Conservation (phyloP, 495 filamentous ascomycete genomes). For the Darksidea phi region DNA sequence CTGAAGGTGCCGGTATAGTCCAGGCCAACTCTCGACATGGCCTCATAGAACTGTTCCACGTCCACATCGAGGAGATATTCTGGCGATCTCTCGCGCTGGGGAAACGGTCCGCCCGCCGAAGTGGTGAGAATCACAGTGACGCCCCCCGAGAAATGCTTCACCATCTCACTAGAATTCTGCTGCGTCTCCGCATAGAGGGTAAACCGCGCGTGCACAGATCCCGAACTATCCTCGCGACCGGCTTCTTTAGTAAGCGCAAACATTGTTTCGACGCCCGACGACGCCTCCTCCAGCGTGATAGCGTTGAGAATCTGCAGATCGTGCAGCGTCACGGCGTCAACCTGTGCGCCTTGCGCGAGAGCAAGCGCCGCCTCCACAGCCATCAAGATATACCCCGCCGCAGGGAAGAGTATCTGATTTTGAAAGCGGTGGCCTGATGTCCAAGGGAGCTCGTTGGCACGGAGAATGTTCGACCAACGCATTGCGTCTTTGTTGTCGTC, state of each 20-base stretch:
- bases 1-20: not conserved
- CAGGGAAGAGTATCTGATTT: not conserved
- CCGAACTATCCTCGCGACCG: no score
- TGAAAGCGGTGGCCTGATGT: not conserved
- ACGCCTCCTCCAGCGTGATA: no score
- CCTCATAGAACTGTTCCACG: not conserved
- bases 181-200: no score
- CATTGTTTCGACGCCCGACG: no score
- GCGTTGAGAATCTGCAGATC: no score
- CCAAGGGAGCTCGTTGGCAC: not conserved
- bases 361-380: not conserved
- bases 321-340: not conserved
- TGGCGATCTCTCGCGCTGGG: not conserved
- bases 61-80: not conserved
- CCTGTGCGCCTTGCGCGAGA: not conserved
- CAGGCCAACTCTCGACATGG: not conserved
- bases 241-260: no score
- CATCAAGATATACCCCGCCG: not conserved
- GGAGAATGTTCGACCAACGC: conserved; percentile 1
- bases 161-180: no score
- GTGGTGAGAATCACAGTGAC: no score
- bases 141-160: no score
- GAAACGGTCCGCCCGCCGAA: not conserved
- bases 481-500: not conserved
- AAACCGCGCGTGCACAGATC: no score